Base-by-base conservation (phyloP, 768 basidiomycete genomes). In the Tricholoma hemisulphureum region DNA sequence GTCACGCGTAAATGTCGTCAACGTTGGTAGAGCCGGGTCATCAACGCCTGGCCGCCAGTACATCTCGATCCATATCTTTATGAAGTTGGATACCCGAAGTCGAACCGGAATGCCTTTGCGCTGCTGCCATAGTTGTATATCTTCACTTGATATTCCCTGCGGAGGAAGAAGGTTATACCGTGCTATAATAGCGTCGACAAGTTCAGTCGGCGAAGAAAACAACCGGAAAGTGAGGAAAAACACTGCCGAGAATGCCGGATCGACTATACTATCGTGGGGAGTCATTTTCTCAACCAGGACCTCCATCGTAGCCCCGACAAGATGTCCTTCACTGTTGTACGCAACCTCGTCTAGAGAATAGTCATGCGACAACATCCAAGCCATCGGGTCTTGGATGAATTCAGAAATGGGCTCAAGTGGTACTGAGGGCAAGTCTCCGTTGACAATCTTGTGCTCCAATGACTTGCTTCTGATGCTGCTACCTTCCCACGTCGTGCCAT, bases 271-370 rank as follows among this genome's bases (percentile, higher is more conserved):
- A 67, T 94, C 93, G 67, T 97, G 93, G 4, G 95, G 94, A 18
- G 96, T 96, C 88, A 98, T 90, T 75, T 93, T 95, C 75, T 96
- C 95, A n/a, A 98, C 89, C 41, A 99, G 78, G 1, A 88, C 95
- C 16, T 81, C 81, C 59, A 99, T 77, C 4, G 93, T 94, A 2
- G 94, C 97, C 21, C 94, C 95, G 9, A 95, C 89, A 18, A 98
- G 85, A 61, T 86, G 83, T 2, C 95, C 95, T 11, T 98, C 95
- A 45, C 81, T 80, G 69, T 95, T 97, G 77, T 93, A 95, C 4
- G 89, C 85, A 50, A 96, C 89, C 66, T 99, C 95, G 32, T 89
- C 84, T 4, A 84, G 74, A 11, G 86, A 79, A 70, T 95, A 91
- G 64, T 97, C 94, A 68, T 91, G 84, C n/a, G 83, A 77, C 60